phyloP scores from a whole-genome alignment of 164 flowering plant genomes.

The Stephania yunnanensis region DNA sequence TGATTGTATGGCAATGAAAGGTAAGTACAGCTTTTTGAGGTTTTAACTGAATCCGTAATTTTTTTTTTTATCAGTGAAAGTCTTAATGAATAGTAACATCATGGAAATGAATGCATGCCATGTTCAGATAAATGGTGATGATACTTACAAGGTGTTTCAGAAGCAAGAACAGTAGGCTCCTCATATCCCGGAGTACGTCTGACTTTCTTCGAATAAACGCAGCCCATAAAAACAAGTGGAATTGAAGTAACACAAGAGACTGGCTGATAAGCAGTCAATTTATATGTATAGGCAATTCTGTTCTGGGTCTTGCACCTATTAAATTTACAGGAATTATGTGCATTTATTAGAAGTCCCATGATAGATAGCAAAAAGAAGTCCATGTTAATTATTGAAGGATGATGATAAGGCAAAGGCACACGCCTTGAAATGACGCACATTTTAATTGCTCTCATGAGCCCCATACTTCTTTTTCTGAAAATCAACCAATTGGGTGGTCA shows the following conservation, averaged over 20 bases:
- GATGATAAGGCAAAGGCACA: not conserved
- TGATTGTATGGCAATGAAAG: too few relatives aligned
- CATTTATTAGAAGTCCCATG: not conserved
- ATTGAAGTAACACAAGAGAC: not conserved
- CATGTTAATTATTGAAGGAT: not conserved
- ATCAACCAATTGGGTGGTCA: not conserved
- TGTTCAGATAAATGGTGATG: not conserved
- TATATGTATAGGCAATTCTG: not conserved
- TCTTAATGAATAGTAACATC: too few relatives aligned
- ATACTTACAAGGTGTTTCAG: constrained; percentile 47
- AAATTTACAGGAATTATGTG: not conserved
- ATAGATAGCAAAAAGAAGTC: not conserved
- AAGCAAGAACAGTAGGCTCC: constrained; percentile 63
- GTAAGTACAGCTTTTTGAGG: too few relatives aligned
- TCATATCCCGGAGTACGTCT: constrained; percentile 54
- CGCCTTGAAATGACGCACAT: not conserved
- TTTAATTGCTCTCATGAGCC: not conserved
- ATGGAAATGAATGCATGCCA: not conserved
- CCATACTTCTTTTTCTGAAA: not conserved
- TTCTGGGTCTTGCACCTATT: not conserved
- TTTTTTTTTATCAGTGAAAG: too few relatives aligned
- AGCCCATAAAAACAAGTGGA: constrained; percentile 22
- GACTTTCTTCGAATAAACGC: constrained; percentile 36
- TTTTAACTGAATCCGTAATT: too few relatives aligned
- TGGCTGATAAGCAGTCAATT: not conserved